phyloP scores from a whole-genome alignment of 257 asterid species.

The Solanum chmielewskii region DNA sequence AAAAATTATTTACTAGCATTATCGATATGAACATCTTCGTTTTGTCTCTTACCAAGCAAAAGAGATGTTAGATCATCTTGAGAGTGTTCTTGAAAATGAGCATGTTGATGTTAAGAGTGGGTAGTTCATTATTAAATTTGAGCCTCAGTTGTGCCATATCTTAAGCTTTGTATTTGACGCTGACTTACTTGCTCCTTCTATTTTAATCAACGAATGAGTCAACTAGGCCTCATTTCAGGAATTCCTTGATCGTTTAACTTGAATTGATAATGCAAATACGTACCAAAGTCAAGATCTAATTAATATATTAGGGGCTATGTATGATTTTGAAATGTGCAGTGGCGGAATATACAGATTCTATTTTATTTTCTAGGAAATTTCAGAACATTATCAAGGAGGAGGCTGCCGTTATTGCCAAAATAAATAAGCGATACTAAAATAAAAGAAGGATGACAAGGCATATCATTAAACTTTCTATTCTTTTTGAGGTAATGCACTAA shows the following conservation, averaged over 20 bases:
- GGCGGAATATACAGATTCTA: too few relatives aligned
- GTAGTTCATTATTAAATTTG: slow-evolving; percentile 34
- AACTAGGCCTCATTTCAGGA: too few relatives aligned
- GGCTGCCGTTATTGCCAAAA: slow-evolving; percentile 55
- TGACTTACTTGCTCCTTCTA: slow-evolving; percentile 30
- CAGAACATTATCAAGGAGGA: slow-evolving; percentile 82
- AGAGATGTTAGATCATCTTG: slow-evolving; percentile 40
- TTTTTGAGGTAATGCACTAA: too few relatives aligned
- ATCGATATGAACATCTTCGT: slow-evolving; percentile 31
- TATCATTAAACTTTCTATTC: not conserved
- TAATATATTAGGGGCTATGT: too few relatives aligned
- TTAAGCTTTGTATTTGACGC: slow-evolving; percentile 16
- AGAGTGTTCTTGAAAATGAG: slow-evolving; percentile 35
- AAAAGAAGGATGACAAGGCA: slow-evolving; percentile 50
- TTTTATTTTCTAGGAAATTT: slow-evolving; percentile 21
- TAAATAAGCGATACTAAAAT: slow-evolving; percentile 48
- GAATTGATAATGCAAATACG: too few relatives aligned
- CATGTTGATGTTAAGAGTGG: slow-evolving; percentile 32
- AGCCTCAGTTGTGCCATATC: slow-evolving; percentile 25
- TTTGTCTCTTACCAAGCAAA: slow-evolving; percentile 41
- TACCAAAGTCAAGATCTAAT: too few relatives aligned
- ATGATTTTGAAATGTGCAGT: too few relatives aligned
- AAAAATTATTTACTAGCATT: not conserved
- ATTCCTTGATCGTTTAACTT: too few relatives aligned
- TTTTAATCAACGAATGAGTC: too few relatives aligned